phyloP scores from a whole-genome alignment of 2,329 filamentous ascomycete genomes.

The Fusarium sp. region DNA sequence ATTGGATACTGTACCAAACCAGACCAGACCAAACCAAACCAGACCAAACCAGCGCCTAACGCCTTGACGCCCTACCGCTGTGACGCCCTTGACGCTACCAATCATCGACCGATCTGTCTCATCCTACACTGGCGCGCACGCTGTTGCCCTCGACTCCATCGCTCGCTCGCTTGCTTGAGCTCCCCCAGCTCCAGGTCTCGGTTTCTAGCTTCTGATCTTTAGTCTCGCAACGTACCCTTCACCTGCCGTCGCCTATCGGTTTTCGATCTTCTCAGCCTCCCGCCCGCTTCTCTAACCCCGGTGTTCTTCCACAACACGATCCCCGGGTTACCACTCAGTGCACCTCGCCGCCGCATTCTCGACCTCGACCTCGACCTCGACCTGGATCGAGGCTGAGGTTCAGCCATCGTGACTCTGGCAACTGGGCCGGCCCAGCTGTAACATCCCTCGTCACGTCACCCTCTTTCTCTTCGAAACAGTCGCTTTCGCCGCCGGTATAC shows the following conservation, averaged over 20 bases:
- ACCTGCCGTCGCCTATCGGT: conserved; percentile 29
- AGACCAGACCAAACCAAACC: neutral
- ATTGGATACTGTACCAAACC: conserved; percentile 15
- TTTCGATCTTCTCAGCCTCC: conserved; percentile 12
- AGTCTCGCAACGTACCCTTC: conserved; percentile 33
- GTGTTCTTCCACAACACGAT: conserved; percentile 19
- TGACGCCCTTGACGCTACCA: conserved; percentile 46
- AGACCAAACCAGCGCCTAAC: conserved; percentile 38
- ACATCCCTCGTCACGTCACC: conserved; percentile 33
- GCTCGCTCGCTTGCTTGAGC: conserved; percentile 32
- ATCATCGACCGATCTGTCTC: conserved; percentile 46
- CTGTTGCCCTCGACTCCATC: conserved; percentile 41
- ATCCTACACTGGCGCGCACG: conserved; percentile 40
- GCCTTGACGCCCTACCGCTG: conserved; percentile 42
- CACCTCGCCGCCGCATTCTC: conserved; percentile 31
- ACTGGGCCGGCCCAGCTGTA: conserved; percentile 48
- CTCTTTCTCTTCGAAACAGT: conserved; percentile 12
- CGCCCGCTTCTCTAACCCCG: conserved; percentile 15
- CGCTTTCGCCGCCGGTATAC: conserved; percentile 22
- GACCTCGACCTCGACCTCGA: conserved; percentile 29
- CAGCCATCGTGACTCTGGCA: conserved; percentile 45
- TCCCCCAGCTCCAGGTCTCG: conserved; percentile 34
- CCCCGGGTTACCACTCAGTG: conserved; percentile 31
- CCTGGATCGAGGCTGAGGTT: conserved; percentile 36
- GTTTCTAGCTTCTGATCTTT: conserved; percentile 34